Evolutionary conservation across 306 rosid genomes (phyloP).

Genomic region (Prunus salicina): DNA sequence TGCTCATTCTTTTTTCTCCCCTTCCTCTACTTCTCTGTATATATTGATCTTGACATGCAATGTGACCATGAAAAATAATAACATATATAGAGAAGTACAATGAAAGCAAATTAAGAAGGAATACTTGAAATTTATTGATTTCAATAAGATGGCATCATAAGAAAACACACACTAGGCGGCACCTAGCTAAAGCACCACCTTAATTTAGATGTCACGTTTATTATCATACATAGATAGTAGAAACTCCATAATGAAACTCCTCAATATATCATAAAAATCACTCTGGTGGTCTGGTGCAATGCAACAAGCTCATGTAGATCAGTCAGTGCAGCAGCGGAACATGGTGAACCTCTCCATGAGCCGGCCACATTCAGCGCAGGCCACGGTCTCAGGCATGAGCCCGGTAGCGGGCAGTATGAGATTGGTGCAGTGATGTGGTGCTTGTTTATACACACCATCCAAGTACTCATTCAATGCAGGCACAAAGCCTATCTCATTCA

Average conservation of each 20-base stretch:
- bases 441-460: constrained; percentile 4
- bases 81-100: background rate
- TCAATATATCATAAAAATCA: background rate
- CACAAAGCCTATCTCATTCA: constrained; percentile 15
- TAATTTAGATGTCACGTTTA: background rate
- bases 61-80: background rate
- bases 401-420: constrained; percentile 26
- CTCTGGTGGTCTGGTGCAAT: background rate
- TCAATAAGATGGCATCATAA: background rate
- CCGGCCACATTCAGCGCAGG: constrained; percentile 31
- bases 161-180: background rate
- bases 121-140: background rate
- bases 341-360: constrained; percentile 26
- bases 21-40: background rate
- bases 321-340: constrained; percentile 32
- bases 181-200: background rate
- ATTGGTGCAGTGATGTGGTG: constrained; percentile 28
- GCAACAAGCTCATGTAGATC: background rate
- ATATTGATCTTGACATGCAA: background rate
- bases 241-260: background rate
- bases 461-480: constrained; percentile 33
- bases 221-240: background rate
- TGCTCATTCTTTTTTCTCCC: background rate
- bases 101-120: background rate
- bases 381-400: constrained; percentile 24